Evolutionary conservation across 345 rosid genomes (phyloP).

Genomic region (Brassica rapa): DNA sequence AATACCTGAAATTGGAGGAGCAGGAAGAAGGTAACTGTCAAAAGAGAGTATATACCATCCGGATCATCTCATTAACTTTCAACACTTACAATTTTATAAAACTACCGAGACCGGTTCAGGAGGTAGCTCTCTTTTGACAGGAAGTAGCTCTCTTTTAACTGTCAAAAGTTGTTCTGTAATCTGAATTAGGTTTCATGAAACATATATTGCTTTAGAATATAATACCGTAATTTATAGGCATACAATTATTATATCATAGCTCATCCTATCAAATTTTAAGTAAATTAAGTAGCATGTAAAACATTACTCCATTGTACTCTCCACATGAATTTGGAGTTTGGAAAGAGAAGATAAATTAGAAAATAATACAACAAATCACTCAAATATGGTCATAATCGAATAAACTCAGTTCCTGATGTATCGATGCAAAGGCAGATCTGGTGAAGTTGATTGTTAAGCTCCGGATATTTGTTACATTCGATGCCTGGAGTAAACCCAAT

Average conservation of each 20-base stretch:
- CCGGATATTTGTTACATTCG: not conserved
- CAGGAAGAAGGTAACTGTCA: conserved; percentile 57
- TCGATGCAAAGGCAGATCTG: not conserved
- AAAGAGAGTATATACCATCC: no score
- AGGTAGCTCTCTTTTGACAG: not conserved
- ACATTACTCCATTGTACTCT: not conserved
- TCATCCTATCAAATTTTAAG: not conserved
- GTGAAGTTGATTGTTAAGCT: not conserved
- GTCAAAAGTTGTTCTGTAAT: not conserved
- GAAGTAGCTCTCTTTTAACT: not conserved
- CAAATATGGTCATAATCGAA: not conserved
- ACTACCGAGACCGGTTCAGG: not conserved
- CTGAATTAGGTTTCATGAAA: not conserved
- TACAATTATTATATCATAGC: not conserved
- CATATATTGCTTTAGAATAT: not conserved
- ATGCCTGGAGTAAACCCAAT: not conserved
- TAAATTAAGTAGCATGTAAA: not conserved
- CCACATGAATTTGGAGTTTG: not conserved
- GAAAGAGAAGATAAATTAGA: not conserved
- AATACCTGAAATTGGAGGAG: conserved; percentile 64
- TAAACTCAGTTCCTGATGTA: not conserved
- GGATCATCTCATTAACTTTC: no score
- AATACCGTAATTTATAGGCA: not conserved
- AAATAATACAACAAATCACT: not conserved
- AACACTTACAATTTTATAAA: no score